Evolutionary conservation across 495 filamentous ascomycete genomes (phyloP).

Genomic region (Lasiosphaeria hispida): DNA sequence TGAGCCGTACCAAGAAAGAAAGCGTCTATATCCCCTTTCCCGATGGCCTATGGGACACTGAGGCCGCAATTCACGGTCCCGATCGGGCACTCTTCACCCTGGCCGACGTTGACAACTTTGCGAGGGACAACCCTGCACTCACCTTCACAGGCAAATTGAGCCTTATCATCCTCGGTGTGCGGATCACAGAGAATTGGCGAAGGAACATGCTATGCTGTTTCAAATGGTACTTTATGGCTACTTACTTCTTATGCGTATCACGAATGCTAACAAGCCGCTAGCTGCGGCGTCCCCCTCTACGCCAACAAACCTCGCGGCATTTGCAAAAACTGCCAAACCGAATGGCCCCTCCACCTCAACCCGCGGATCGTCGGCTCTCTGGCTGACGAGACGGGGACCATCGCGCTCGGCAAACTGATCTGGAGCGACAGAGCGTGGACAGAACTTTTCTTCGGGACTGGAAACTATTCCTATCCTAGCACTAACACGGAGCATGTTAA

Average conservation of each 20-base stretch:
- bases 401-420: conserved; percentile 48
- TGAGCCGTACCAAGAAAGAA: conserved; percentile 51
- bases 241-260: background rate
- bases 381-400: conserved; percentile 55
- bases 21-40: conserved; percentile 54
- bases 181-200: conserved; percentile 44
- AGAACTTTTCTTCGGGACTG: conserved; percentile 47
- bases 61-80: conserved; percentile 42
- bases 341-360: conserved; percentile 49
- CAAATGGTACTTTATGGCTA: conserved; percentile 50
- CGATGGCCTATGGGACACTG: conserved; percentile 49
- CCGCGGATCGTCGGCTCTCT: conserved; percentile 52
- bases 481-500: background rate
- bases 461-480: background rate
- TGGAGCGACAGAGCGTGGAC: conserved; percentile 53
- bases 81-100: conserved; percentile 54
- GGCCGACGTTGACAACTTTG: conserved; percentile 60
- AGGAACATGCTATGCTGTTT: conserved; percentile 52
- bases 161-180: conserved; percentile 54
- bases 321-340: conserved; percentile 54
- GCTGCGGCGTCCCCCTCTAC: conserved; percentile 57
- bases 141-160: conserved; percentile 59
- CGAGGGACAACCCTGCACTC: conserved; percentile 32
- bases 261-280: conserved; percentile 14
- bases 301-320: conserved; percentile 44